phyloP scores from a whole-genome alignment of 495 filamentous ascomycete species.

The Trichoderma reesei region DNA sequence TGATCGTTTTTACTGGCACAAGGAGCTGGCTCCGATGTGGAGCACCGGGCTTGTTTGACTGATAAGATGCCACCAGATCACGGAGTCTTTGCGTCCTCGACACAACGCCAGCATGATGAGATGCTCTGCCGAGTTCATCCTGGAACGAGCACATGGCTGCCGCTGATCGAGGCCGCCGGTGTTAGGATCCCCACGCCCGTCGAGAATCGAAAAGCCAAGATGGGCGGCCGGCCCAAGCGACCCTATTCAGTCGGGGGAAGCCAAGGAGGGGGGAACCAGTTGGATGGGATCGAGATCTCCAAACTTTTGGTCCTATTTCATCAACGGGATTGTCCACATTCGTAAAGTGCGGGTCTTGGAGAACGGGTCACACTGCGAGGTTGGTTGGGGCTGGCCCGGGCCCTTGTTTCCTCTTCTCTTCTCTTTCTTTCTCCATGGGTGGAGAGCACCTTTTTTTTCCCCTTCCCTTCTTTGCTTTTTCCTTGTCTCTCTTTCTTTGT shows the following conservation, averaged over 20 bases:
- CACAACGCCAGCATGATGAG: no score
- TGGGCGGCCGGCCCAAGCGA: background rate
- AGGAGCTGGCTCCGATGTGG: background rate
- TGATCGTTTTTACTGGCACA: background rate
- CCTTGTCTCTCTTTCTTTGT: no score
- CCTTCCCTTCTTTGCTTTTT: no score
- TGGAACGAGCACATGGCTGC: no score
- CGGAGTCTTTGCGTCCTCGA: no score
- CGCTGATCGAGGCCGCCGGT: no score
- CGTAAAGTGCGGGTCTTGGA: background rate
- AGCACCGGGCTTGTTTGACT: background rate
- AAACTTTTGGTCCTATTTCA: background rate
- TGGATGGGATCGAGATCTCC: constrained; percentile 1
- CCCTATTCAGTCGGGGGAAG: background rate
- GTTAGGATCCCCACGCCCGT: no score
- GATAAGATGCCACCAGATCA: no score
- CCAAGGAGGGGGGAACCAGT: background rate
- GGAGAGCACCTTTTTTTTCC: no score
- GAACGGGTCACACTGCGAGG: background rate
- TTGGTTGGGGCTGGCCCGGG: background rate
- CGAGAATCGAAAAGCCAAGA: background rate
- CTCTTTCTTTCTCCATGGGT: no score
- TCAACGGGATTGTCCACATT: background rate
- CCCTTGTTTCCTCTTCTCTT: no score
- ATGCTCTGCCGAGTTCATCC: no score